Conservation (phyloP, 2,329 filamentous ascomycete species). For the Colletotrichum brevisporum region DNA sequence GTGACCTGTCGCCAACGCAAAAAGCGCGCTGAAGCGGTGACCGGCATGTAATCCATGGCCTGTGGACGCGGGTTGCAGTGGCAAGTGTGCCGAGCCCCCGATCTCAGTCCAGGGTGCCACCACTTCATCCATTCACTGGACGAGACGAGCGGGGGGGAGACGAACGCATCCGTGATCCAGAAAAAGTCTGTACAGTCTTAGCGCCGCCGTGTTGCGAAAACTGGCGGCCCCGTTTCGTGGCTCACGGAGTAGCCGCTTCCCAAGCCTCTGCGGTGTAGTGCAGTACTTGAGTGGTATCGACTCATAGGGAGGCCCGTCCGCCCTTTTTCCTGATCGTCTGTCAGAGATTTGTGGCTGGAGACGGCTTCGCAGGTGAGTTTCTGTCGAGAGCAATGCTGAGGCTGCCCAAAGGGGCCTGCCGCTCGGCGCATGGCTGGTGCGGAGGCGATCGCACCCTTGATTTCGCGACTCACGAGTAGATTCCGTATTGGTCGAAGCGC, state of each 20-base stretch:
- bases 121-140: constrained; percentile 26
- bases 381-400: constrained; percentile 26
- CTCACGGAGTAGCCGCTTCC: constrained; percentile 13
- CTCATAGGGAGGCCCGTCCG: constrained; percentile 12
- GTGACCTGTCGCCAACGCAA: constrained; percentile 28
- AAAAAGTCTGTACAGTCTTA: constrained; percentile 32
- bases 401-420: neutral
- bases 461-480: constrained; percentile 28
- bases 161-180: constrained; percentile 35
- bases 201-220: constrained; percentile 7
- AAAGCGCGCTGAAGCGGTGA: constrained; percentile 34
- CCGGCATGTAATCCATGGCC: constrained; percentile 16
- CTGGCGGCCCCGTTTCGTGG: constrained; percentile 23
- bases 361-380: constrained; percentile 20
- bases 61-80: constrained; percentile 29
- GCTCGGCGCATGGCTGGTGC: constrained; percentile 33
- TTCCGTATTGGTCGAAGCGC: constrained; percentile 6
- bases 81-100: constrained; percentile 37
- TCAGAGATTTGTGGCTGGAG: constrained; percentile 27
- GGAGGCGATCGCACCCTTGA: constrained; percentile 24
- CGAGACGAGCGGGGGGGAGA: constrained; percentile 33
- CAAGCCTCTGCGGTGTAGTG: constrained; percentile 4
- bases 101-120: constrained; percentile 26
- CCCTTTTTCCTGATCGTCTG: constrained; percentile 22
- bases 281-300: neutral